Percentiles rank a stretch among this genome's conserved stretches.
Conservation (phyloP, 495 filamentous ascomycete species). For the Sordaria brevicollis region DNA sequence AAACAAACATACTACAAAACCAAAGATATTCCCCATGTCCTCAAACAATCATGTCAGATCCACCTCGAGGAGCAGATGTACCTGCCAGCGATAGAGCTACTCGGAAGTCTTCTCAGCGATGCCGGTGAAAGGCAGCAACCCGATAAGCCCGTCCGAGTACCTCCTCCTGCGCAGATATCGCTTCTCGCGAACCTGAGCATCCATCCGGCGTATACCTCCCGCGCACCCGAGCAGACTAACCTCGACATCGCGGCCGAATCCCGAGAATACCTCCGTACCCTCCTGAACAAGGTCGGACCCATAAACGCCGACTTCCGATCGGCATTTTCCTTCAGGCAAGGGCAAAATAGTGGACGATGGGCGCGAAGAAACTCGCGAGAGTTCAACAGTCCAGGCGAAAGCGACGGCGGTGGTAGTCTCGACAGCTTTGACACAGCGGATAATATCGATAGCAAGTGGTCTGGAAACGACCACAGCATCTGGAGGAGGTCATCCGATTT, state of each 20-base stretch:
- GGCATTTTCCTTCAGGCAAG: slow-evolving; percentile 23
- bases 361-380: slow-evolving; percentile 1
- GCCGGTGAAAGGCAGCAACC: slow-evolving; percentile 18
- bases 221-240: slow-evolving; percentile 22
- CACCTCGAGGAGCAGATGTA: slow-evolving; percentile 71
- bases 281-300: slow-evolving; percentile 30
- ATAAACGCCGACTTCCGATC: slow-evolving; percentile 30
- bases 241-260: slow-evolving; percentile 28
- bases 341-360: slow-evolving; percentile 18
- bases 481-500: slow-evolving; percentile 72
- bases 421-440: slow-evolving; percentile 24
- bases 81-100: slow-evolving; percentile 55
- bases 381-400: slow-evolving; percentile 7
- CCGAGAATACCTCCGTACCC: slow-evolving; percentile 27
- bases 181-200: slow-evolving; percentile 58
- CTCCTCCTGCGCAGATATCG: slow-evolving; percentile 52
- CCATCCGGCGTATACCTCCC: slow-evolving; percentile 56
- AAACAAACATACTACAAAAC: slow-evolving; percentile 39
- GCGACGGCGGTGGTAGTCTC: slow-evolving; percentile 3
- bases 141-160: slow-evolving; percentile 29
- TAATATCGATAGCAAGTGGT: slow-evolving; percentile 32
- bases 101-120: slow-evolving; percentile 52
- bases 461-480: slow-evolving; percentile 55
- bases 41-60: slow-evolving; percentile 55
- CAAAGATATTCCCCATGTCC: slow-evolving; percentile 46